Percentiles rank a stretch among this genome's conserved stretches.
phyloP scores from a whole-genome alignment of 2,329 filamentous ascomycete species.

The Xylaria sp. region DNA sequence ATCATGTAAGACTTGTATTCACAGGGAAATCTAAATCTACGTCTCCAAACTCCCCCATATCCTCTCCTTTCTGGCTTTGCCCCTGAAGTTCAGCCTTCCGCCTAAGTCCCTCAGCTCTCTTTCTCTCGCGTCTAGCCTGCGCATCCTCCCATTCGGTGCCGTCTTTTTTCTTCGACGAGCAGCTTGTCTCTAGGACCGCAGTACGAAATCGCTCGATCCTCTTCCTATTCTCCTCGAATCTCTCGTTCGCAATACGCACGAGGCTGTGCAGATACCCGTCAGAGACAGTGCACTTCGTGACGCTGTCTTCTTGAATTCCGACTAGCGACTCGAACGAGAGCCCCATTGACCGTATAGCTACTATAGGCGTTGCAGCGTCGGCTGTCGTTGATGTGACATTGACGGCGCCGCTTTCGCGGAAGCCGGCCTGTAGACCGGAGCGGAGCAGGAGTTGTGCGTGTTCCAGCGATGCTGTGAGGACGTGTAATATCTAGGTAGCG shows the following conservation, averaged over 20 bases:
- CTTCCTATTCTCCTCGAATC: constrained; percentile 75
- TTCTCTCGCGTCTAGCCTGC: constrained; percentile 63
- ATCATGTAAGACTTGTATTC: constrained; percentile 44
- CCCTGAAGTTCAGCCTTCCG: constrained; percentile 58
- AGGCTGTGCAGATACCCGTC: constrained; percentile 75
- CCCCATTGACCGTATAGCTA: constrained; percentile 86
- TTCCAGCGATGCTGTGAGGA: constrained; percentile 78
- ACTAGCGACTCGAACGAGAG: constrained; percentile 85
- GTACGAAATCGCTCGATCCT: constrained; percentile 73
- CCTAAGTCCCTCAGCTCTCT: constrained; percentile 67
- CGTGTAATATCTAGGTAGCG: constrained; percentile 79
- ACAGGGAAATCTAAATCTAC: constrained; percentile 40
- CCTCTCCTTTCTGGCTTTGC: constrained; percentile 24
- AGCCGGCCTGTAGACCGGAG: constrained; percentile 83
- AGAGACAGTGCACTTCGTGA: constrained; percentile 64
- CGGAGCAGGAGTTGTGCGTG: constrained; percentile 81
- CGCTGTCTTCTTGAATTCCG: constrained; percentile 63
- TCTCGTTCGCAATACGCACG: constrained; percentile 76
- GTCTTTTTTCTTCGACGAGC: constrained; percentile 46
- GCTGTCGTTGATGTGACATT: constrained; percentile 62
- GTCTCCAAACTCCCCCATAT: constrained; percentile 35
- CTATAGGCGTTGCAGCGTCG: constrained; percentile 70
- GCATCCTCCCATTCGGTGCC: constrained; percentile 67
- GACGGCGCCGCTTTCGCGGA: constrained; percentile 88
- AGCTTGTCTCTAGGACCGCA: constrained; percentile 57